A percentile compares a stretch with the other conserved stretches of the same genome.
These are phyloP conservation scores for Cercophora newfieldiana DNA, from an alignment of 495 filamentous ascomycete species.

Conservation along the genomic window DNA sequence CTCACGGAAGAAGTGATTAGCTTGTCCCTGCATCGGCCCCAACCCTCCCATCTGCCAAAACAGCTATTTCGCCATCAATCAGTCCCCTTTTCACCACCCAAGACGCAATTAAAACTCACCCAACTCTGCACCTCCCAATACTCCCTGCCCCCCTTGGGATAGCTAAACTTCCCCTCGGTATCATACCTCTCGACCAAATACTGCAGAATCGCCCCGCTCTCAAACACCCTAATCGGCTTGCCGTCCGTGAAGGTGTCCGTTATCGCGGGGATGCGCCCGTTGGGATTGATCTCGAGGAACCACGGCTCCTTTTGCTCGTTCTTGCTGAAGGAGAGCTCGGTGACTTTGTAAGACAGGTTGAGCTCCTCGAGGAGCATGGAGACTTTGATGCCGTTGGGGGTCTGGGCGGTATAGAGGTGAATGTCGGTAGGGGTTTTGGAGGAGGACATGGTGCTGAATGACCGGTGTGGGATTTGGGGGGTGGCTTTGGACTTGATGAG, in stretches of 20 bases:
- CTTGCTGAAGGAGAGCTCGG: slow-evolving; percentile 68
- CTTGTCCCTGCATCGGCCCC: slow-evolving; percentile 89
- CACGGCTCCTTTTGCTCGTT: slow-evolving; percentile 72
- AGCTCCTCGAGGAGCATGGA: slow-evolving; percentile 91
- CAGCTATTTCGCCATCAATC: no score
- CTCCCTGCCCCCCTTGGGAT: slow-evolving; percentile 71
- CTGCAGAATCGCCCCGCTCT: slow-evolving; percentile 82
- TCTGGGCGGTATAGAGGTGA: slow-evolving; percentile 58
- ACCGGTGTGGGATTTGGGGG: neutral
- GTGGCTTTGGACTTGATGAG: neutral
- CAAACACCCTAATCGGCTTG: slow-evolving; percentile 73
- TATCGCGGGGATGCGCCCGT: slow-evolving; percentile 91
- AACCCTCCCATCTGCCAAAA: slow-evolving; percentile 67
- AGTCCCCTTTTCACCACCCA: neutral
- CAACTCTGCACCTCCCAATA: slow-evolving; percentile 79
- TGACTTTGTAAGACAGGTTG: slow-evolving; percentile 65
- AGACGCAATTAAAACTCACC: slow-evolving; percentile 42
- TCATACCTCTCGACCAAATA: slow-evolving; percentile 85
- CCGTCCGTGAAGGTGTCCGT: slow-evolving; percentile 77
- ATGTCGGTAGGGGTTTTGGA: slow-evolving; percentile 33
- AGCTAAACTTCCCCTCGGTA: slow-evolving; percentile 79
- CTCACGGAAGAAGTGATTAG: slow-evolving; percentile 79
- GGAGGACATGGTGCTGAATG: slow-evolving; percentile 23
- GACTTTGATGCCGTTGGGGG: slow-evolving; percentile 78
- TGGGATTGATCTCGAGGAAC: slow-evolving; percentile 92